Percentiles rank a stretch among this genome's conserved stretches.
Conservation (phyloP, 306 rosid genomes). For the Malus sylvestris region DNA sequence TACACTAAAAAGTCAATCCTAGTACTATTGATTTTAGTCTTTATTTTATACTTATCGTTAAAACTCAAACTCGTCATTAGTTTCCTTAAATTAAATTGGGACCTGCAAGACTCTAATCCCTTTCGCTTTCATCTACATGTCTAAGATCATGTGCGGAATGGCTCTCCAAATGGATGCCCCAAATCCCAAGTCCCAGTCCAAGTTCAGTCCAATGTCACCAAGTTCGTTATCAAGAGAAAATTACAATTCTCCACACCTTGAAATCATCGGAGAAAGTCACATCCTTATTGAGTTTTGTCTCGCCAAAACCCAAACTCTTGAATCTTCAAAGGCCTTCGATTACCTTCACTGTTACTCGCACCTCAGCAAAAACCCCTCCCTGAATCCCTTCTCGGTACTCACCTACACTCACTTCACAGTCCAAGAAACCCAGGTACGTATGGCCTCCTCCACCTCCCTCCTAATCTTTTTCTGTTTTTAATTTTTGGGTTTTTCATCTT, state of each 20-base stretch:
- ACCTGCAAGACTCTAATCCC: not conserved
- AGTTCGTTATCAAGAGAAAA: not conserved
- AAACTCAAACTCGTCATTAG: too few relatives aligned
- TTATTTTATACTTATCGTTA: too few relatives aligned
- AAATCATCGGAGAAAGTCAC: not conserved
- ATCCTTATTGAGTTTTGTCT: not conserved
- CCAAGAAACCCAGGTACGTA: constrained; percentile 8
- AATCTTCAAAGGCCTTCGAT: not conserved
- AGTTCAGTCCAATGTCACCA: not conserved
- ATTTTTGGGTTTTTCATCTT: not conserved
- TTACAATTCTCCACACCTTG: not conserved
- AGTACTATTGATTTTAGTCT: too few relatives aligned
- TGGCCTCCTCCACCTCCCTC: not conserved
- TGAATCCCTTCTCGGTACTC: not conserved
- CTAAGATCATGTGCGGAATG: not conserved
- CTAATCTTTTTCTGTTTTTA: not conserved
- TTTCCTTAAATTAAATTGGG: too few relatives aligned
- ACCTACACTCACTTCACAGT: not conserved
- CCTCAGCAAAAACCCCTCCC: not conserved
- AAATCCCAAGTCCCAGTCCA: not conserved
- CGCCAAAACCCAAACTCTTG: not conserved
- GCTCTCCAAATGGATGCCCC: not conserved
- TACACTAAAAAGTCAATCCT: too few relatives aligned
- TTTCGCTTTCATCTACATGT: not conserved
- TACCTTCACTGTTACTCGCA: not conserved